phyloP scores from a whole-genome alignment of 305 asterid genomes.

The Solanum hybrid region DNA sequence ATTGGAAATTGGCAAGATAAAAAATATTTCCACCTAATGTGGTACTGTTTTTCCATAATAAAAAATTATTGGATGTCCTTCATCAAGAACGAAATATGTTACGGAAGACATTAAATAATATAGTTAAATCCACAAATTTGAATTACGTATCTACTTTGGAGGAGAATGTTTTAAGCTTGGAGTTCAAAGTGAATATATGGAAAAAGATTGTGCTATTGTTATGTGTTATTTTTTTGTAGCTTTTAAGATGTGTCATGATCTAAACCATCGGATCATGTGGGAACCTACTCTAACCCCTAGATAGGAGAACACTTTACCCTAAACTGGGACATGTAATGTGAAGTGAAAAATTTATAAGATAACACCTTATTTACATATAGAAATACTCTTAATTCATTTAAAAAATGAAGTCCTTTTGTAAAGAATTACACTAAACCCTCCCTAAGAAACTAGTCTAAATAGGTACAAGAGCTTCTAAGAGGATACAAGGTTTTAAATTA shows the following conservation, averaged over 20 bases:
- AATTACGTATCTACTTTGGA: not conserved
- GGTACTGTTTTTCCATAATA: not conserved
- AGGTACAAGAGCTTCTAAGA: not conserved
- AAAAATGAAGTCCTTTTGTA: not conserved
- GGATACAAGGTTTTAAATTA: not conserved
- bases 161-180: not conserved
- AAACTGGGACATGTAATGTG: not conserved
- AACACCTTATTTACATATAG: not conserved
- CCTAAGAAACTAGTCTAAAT: not conserved
- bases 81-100: not conserved
- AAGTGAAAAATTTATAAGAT: not conserved
- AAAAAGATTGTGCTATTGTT: not conserved
- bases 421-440: not conserved
- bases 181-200: not conserved
- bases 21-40: not conserved
- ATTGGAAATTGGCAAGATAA: not conserved
- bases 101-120: not conserved
- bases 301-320: not conserved
- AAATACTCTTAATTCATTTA: not conserved
- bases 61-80: not conserved
- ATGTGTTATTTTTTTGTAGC: not conserved
- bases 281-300: not conserved
- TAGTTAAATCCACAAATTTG: not conserved
- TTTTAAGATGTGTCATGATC: not conserved
- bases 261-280: not conserved